Evolutionary conservation across 129 eudicot species (phyloP).

Genomic region (Flaveria ramosissima): DNA sequence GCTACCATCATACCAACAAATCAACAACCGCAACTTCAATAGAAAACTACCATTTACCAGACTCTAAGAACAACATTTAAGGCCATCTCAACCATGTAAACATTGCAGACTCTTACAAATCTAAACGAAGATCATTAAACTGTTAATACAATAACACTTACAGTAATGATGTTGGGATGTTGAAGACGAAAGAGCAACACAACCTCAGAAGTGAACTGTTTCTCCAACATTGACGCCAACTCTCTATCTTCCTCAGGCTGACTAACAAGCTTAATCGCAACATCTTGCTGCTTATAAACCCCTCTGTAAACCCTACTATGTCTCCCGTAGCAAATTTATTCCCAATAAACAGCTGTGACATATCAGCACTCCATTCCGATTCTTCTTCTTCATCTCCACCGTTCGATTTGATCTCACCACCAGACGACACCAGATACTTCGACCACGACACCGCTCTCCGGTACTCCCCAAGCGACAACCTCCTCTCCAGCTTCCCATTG

Average conservation of each 20-base stretch:
- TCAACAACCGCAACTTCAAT: neutral
- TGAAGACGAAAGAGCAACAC: slow-evolving; percentile 67
- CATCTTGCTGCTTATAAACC: slow-evolving; percentile 77
- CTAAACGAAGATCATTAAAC: neutral
- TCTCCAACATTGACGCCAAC: slow-evolving; percentile 76
- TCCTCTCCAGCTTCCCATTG: slow-evolving; percentile 74
- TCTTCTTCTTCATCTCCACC: slow-evolving; percentile 71
- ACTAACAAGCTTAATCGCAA: slow-evolving; percentile 93
- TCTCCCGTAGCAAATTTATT: slow-evolving; percentile 81
- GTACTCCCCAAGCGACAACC: slow-evolving; percentile 81
- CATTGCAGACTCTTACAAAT: neutral
- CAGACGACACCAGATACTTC: slow-evolving; percentile 80
- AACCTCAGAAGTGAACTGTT: slow-evolving; percentile 83
- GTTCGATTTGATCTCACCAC: slow-evolving; percentile 80
- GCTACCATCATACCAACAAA: neutral
- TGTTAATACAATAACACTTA: slow-evolving; percentile 34
- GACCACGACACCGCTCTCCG: slow-evolving; percentile 92
- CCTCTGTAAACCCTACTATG: slow-evolving; percentile 95
- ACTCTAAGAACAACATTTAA: neutral
- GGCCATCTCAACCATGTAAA: slow-evolving; percentile 6
- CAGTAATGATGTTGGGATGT: slow-evolving; percentile 90
- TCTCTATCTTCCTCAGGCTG: slow-evolving; percentile 94
- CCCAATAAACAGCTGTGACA: slow-evolving; percentile 88
- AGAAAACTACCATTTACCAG: neutral
- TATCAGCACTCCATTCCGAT: slow-evolving; percentile 91